Base-by-base conservation (phyloP, 1,139 yeast genomes). In the Kazachstania sp. region DNA sequence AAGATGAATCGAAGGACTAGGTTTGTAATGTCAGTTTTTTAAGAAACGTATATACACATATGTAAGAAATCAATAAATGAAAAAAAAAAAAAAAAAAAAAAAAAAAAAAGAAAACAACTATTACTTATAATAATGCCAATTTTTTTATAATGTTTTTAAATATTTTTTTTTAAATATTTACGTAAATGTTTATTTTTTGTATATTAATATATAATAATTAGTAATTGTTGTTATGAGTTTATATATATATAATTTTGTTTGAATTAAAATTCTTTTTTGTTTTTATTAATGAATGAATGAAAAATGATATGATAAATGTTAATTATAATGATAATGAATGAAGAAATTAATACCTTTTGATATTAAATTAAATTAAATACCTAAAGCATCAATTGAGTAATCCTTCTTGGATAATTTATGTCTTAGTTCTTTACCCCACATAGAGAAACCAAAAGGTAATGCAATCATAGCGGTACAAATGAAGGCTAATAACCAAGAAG, bases 391-490 rank as follows among this genome's bases (percentile, higher is more conserved):
- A 38, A 65, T 60, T 19, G 78, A 71, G 54, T 82, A 83, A 61
- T 83, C 85, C 60, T 78, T 81, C 65, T 77, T 81, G 57, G 87
- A 81, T 57, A 82, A 63, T 56, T 72, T 82, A 30, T 74, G 76
- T 71, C 95, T 77, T 53, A 86, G 71, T 0, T 59, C 50, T 37
- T 74, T 77, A 53, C 95, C 95, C 66, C 71, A 85, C 57, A 71
- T 75, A 70, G 83, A 84, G 61, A 88, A 86, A 11, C 77, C 75
- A 62, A 81, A 83, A n/a, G 97, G 97, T 53, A 88, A 78, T n/a
- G 77, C 67, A 52, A 86, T 74, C 95, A 87, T 86, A 1, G 84
- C 94, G 51, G 86, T 74, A 11, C 94, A 78, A 55, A 88, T 77
- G 60, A 87, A 87, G 0, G 95, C 96, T 58, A 88, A 71, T 50